A percentile compares a stretch with the other conserved stretches of the same genome.
These are phyloP conservation scores for Trichoderma gamsii DNA, from an alignment of 495 filamentous ascomycete genomes.

Conservation along the genomic window DNA sequence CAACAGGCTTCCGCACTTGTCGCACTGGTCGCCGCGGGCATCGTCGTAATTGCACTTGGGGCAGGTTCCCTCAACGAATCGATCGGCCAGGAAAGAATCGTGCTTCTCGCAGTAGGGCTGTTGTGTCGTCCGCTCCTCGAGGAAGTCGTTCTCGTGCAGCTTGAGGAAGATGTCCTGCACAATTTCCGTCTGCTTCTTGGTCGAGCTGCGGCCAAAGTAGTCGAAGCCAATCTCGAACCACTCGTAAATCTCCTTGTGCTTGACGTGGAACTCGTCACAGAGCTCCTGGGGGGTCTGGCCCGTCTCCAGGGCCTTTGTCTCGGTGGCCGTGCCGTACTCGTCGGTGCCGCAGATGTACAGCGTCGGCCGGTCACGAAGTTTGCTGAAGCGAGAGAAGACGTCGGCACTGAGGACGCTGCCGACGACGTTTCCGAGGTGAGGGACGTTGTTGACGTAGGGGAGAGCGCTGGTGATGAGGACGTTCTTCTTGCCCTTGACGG, in stretches of 20 bases:
- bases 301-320: conserved; percentile 55
- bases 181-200: conserved; percentile 73
- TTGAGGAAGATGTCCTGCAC: conserved; percentile 78
- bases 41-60: conserved; percentile 73
- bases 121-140: conserved; percentile 65
- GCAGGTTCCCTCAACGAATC: conserved; percentile 89
- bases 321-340: conserved; percentile 83
- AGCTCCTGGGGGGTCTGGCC: conserved; percentile 61
- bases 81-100: conserved; percentile 80
- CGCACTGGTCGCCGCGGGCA: conserved; percentile 75
- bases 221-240: conserved; percentile 81
- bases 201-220: conserved; percentile 77
- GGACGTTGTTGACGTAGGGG: conserved; percentile 94
- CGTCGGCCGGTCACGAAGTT: conserved; percentile 38
- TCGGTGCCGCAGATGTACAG: conserved; percentile 66
- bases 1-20: conserved; percentile 71
- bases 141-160: conserved; percentile 69
- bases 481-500: conserved; percentile 45
- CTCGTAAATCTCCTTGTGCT: conserved; percentile 79
- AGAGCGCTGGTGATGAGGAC: conserved; percentile 60
- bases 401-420: conserved; percentile 82
- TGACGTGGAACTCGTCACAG: conserved; percentile 78
- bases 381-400: conserved; percentile 47
- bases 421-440: conserved; percentile 90
- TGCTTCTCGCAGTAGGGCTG: conserved; percentile 88